Base-by-base conservation (phyloP, 2,329 filamentous ascomycete genomes). In the Phialophora chinensis region DNA sequence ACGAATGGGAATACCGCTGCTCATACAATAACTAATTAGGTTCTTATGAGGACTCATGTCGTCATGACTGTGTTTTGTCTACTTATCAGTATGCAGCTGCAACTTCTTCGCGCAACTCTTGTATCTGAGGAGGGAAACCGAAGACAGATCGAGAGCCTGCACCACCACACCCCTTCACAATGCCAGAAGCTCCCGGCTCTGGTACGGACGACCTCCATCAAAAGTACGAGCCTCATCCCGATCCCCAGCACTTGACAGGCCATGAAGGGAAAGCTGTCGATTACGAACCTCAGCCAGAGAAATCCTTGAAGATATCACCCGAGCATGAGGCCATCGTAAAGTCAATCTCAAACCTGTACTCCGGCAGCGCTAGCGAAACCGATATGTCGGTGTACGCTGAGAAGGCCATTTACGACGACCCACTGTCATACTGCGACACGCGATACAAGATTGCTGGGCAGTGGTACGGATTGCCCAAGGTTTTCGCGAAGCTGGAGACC, bases 351-450 rank as follows among this genome's bases (percentile, higher is more conserved):
- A 78, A 76, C 8, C 73, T 85, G 0, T 85, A 84, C 70, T 79
- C 77, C 50, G 81, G 82, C 23, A 81, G 80, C 60, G 80, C 80
- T 4, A 80, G 75, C 62, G 79, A 84, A 68, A 73, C 81, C 12
- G 80, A 85, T 67, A 84, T 85, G 79, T 73, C 76, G 52, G 82
- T 84, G 1, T 85, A 84, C 68, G 79, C 79, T 2, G 75, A 78
- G 50, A 76, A 81, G 58, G 75, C 80, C 1, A 73, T 83, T 27
- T 83, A 83, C 67, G 81, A 84, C 62, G 81, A 84, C 69, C 80
- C 80, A 1, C 82, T 78, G 72, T 81, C 79, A 66, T 84, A 81
- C 69, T 84, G 81, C 69, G 81, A 85, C 71, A 83, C 79, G 0
- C 72, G 81, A 60, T 83, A 82, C 66, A 84, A 84, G 71, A 84